phyloP scores from a whole-genome alignment of 768 basidiomycete species.

The Baorangia bicolor region DNA sequence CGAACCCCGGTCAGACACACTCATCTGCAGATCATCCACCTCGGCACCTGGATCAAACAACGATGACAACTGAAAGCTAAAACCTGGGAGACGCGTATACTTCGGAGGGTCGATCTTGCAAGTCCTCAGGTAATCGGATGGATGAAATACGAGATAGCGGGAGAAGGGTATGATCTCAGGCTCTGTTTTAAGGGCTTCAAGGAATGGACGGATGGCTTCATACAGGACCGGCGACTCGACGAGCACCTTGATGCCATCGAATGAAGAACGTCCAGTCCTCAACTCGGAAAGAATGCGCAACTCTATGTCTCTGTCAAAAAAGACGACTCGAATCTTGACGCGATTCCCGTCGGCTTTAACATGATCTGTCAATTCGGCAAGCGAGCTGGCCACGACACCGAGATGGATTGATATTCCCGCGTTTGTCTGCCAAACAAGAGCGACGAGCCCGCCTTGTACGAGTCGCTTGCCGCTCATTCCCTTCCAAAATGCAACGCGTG shows the following conservation, averaged over 20 bases:
- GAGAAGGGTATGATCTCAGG: constrained; percentile 59
- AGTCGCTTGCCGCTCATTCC: constrained; percentile 57
- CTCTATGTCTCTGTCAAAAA: constrained; percentile 62
- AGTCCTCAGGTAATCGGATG: constrained; percentile 33
- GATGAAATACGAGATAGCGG: constrained; percentile 48
- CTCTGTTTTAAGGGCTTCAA: constrained; percentile 57
- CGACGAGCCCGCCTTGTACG: constrained; percentile 61
- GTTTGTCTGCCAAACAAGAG: constrained; percentile 48
- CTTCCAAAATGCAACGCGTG: constrained; percentile 60
- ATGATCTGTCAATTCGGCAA: constrained; percentile 46
- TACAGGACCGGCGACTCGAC: constrained; percentile 67
- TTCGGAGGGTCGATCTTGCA: constrained; percentile 48
- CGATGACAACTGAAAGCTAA: constrained; percentile 55
- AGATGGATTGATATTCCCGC: constrained; percentile 45
- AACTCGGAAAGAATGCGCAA: constrained; percentile 44
- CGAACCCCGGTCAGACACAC: constrained; percentile 41
- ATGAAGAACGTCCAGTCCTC: constrained; percentile 24
- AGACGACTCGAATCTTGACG: constrained; percentile 51
- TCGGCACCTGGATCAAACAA: constrained; percentile 45
- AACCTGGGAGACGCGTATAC: constrained; percentile 54
- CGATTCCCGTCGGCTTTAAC: constrained; percentile 33
- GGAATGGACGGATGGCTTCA: constrained; percentile 66
- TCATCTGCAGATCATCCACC: constrained; percentile 40
- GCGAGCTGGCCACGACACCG: constrained; percentile 47
- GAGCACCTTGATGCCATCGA: constrained; percentile 36